A percentile compares a stretch with the other conserved stretches of the same genome.
Evolutionary conservation across 2,329 filamentous ascomycete species (phyloP).

Genomic region (Leptographium lundbergii): DNA sequence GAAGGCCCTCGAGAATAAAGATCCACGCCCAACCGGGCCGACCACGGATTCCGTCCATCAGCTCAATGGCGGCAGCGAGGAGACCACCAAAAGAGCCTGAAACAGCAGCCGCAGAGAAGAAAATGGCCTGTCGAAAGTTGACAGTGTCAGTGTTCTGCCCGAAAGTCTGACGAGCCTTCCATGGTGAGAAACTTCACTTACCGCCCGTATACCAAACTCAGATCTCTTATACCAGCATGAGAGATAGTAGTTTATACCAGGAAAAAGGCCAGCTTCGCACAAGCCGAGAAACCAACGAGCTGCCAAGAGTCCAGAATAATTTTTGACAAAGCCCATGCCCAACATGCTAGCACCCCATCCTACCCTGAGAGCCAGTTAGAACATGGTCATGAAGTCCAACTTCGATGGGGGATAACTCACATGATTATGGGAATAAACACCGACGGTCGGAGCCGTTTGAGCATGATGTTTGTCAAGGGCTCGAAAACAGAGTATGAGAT

Average conservation of each 20-base stretch:
- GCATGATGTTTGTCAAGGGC: slow-evolving; percentile 63
- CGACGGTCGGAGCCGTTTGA: slow-evolving; percentile 64
- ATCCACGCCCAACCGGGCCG: slow-evolving; percentile 47
- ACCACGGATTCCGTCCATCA: slow-evolving; percentile 49
- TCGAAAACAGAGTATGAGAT: slow-evolving; percentile 74
- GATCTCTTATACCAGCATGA: slow-evolving; percentile 68
- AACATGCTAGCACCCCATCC: slow-evolving; percentile 58
- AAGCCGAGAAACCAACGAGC: slow-evolving; percentile 61
- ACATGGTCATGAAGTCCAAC: no score
- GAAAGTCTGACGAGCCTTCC: no score
- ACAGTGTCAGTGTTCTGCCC: not conserved
- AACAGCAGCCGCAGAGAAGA: slow-evolving; percentile 68
- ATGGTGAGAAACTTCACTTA: slow-evolving; percentile 5
- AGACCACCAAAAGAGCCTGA: slow-evolving; percentile 64
- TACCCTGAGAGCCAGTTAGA: slow-evolving; percentile 25
- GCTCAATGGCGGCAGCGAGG: slow-evolving; percentile 53
- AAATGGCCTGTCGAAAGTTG: slow-evolving; percentile 41
- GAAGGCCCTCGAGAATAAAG: slow-evolving; percentile 54
- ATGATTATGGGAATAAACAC: slow-evolving; percentile 77
- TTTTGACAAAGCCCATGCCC: slow-evolving; percentile 53
- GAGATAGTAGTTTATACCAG: slow-evolving; percentile 56
- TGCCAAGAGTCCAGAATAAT: slow-evolving; percentile 52
- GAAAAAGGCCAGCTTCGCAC: slow-evolving; percentile 63
- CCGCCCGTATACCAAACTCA: slow-evolving; percentile 58
- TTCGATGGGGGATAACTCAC: slow-evolving; percentile 27